Base-by-base conservation (phyloP, 345 rosid genomes). In the Pistacia atlantica region DNA sequence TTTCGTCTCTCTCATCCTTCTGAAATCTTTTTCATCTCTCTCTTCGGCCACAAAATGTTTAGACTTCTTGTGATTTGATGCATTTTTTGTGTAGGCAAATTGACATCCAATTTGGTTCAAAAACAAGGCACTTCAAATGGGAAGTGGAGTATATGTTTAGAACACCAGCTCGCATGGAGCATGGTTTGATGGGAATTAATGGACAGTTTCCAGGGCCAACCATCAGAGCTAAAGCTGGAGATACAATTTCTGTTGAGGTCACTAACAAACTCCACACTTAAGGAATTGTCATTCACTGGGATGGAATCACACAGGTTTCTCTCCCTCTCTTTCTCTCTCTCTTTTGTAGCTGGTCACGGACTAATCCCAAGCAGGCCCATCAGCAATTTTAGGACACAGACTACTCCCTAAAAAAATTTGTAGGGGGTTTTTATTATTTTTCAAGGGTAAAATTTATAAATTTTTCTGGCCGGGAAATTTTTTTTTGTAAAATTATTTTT, bases 191-290 rank as follows among this genome's bases (percentile, higher is more conserved):
- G 90, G 91, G 87, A 9, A 95, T 95, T 83, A 90, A 95, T 80
- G 96, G 92, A 28, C 79, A 84, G 88, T 91, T 93, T 66, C 98
- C 98, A 0, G 98, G 98, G 25, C 98, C 98, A 11, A 93, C 97
- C 3, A 86, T 95, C 61, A 8, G 83, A 33, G 95, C 95, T 0
- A 22, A 12, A 10, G 89, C 88, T 5, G 95, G 97, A 22, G 97
- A 95, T 42, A 87, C 80, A 54, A 79, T 93, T 76, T 78, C 82
- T 69, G 79, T 95, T 2, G 74, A 90, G 18, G 87, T 95, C 64
- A 86, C 81, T 12, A 93, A 93, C 72, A 93, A 87, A 72, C 91
- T 95, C 69, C 13, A 68, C 31, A 90, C 25, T 98, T 0, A 93
- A 64, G 97, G 95, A 3, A 89, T 22, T 55, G 98, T 90, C 66